These are phyloP conservation scores for Knufia petricola DNA, from an alignment of 2,329 filamentous ascomycete genomes.

Conservation along the genomic window DNA sequence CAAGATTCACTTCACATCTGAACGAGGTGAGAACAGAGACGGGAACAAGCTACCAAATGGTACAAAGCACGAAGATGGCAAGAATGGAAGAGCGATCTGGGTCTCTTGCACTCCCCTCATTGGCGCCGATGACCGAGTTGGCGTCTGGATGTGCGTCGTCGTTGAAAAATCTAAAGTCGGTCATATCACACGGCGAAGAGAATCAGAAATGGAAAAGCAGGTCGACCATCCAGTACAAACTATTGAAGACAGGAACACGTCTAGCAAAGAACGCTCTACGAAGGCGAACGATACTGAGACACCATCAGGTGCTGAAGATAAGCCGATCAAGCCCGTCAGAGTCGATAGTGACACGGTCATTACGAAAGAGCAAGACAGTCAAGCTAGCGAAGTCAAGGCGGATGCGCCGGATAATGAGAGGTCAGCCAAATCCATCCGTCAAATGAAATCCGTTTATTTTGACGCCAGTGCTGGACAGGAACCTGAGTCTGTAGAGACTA, in stretches of 20 bases:
- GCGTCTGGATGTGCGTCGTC: constrained; percentile 41
- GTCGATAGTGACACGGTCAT: background rate
- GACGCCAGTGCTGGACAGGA: background rate
- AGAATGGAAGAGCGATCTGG: constrained; percentile 27
- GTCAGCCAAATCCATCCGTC: constrained; percentile 1
- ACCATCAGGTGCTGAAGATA: background rate
- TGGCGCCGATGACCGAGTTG: constrained; percentile 34
- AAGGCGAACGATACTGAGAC: background rate
- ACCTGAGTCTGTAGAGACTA: background rate
- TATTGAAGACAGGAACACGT: background rate
- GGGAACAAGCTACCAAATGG: constrained; percentile 13
- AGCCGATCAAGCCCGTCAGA: background rate
- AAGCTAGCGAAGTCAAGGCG: background rate
- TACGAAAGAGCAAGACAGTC: background rate
- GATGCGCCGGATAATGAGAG: background rate
- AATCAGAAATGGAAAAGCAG: background rate
- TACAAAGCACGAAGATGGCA: constrained; percentile 14
- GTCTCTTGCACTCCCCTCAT: constrained; percentile 37
- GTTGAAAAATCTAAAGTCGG: constrained; percentile 27
- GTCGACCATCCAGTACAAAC: background rate
- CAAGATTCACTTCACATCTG: constrained; percentile 32
- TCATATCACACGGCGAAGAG: background rate
- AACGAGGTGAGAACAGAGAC: constrained; percentile 13
- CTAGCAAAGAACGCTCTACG: background rate
- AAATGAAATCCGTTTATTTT: constrained; percentile 1